phyloP scores from a whole-genome alignment of 2,329 filamentous ascomycete genomes.

The Pseudocercospora eumusae region DNA sequence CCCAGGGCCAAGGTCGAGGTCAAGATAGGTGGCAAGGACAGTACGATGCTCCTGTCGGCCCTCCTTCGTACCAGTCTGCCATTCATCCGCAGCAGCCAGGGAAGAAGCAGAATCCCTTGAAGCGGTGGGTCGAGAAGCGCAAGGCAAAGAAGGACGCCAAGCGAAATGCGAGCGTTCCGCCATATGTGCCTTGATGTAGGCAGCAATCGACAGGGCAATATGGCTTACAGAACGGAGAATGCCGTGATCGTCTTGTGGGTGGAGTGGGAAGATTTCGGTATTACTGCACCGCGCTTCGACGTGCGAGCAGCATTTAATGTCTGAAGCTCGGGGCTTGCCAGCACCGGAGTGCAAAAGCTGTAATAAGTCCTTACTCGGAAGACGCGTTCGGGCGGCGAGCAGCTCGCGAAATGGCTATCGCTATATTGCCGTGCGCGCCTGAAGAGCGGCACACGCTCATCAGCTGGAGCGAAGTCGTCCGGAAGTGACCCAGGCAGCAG shows the following conservation, averaged over 20 bases:
- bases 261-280: neutral
- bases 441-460: neutral
- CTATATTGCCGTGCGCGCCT: neutral
- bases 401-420: neutral
- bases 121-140: conserved; percentile 27
- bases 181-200: conserved; percentile 12
- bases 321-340: neutral
- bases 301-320: no score
- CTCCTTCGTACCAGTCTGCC: conserved; percentile 24
- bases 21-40: conserved; percentile 24
- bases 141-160: conserved; percentile 24
- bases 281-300: neutral
- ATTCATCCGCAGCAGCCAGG: conserved; percentile 10
- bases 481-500: neutral
- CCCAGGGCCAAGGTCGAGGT: neutral
- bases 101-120: conserved; percentile 20
- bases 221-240: neutral
- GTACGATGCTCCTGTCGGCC: conserved; percentile 27
- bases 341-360: neutral
- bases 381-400: neutral
- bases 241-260: neutral
- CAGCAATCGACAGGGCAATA: neutral
- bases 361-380: neutral
- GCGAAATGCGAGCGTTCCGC: conserved; percentile 18
- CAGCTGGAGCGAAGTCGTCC: neutral